These are phyloP conservation scores for Ceratocystis papillata DNA, from an alignment of 2,329 filamentous ascomycete species.

Conservation along the genomic window DNA sequence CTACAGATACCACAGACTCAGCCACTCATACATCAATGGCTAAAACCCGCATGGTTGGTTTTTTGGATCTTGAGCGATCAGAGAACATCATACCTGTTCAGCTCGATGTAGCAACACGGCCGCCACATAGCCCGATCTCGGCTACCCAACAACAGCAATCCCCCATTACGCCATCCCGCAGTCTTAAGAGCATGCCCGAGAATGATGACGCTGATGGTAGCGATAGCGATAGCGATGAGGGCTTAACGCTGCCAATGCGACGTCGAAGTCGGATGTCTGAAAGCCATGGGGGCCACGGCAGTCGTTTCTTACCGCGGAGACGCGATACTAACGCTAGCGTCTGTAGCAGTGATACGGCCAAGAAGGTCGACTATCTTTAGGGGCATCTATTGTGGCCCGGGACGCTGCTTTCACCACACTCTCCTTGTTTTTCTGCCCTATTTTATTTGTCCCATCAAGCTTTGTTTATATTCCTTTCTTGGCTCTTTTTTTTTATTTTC, in stretches of 20 bases:
- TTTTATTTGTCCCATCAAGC: not conserved
- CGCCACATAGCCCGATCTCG: slow-evolving; percentile 15
- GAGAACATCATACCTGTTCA: slow-evolving; percentile 29
- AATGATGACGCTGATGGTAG: slow-evolving; percentile 24
- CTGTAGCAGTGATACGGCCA: slow-evolving; percentile 25
- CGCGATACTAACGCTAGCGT: slow-evolving; percentile 25
- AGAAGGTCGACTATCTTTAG: slow-evolving; percentile 22
- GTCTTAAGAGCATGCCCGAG: slow-evolving; percentile 11
- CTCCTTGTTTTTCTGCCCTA: slow-evolving; percentile 1
- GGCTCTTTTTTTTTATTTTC: not conserved
- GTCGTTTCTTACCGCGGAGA: slow-evolving; percentile 20
- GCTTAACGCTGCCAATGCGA: slow-evolving; percentile 24
- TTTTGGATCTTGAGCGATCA: slow-evolving; percentile 29
- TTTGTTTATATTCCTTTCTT: slow-evolving; percentile 10
- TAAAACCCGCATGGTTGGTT: slow-evolving; percentile 41
- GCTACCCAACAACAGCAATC: slow-evolving; percentile 7
- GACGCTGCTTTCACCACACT: not conserved
- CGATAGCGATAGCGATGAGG: slow-evolving; percentile 26
- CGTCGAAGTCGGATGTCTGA: slow-evolving; percentile 21
- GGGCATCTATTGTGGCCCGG: too few relatives aligned
- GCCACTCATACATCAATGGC: slow-evolving; percentile 43
- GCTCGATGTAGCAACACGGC: slow-evolving; percentile 25
- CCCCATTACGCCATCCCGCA: not conserved
- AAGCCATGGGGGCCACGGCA: slow-evolving; percentile 7
- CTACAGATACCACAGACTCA: slow-evolving; percentile 45